Percentiles rank a stretch among this genome's conserved stretches.
phyloP scores from a whole-genome alignment of 192 early-diverging fungal genomes.

The Backusella tuberculispora region DNA sequence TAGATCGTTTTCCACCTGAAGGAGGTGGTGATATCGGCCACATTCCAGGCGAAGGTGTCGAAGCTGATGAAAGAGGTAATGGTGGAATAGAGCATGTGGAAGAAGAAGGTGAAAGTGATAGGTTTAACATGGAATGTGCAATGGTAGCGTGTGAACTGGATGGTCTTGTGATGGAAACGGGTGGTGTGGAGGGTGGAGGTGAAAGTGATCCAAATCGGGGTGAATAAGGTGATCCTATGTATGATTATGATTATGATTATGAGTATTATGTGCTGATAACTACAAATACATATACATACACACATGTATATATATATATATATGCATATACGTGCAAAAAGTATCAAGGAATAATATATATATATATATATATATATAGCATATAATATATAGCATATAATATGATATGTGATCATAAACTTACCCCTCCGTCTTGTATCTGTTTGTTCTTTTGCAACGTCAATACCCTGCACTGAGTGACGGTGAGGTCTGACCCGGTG shows the following conservation, averaged over 20 bases:
- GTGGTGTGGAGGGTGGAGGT: constrained; percentile 18
- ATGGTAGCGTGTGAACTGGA: constrained; percentile 26
- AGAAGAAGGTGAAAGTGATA: constrained; percentile 32
- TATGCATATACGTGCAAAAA: neutral
- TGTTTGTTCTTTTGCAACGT: constrained; percentile 40
- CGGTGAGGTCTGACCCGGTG: constrained; percentile 31
- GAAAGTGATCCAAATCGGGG: constrained; percentile 26
- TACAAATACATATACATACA: neutral
- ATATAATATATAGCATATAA: neutral
- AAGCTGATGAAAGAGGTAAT: constrained; percentile 2
- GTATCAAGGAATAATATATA: neutral
- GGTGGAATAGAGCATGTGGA: constrained; percentile 18
- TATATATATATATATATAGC: neutral
- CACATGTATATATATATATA: neutral
- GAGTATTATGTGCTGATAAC: too few species aligned
- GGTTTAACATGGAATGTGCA: constrained; percentile 37
- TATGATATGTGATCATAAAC: neutral
- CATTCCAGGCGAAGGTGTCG: constrained; percentile 23
- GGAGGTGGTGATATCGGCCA: constrained; percentile 19
- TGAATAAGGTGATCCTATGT: constrained; percentile 19
- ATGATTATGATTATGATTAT: neutral
- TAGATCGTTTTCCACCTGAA: neutral
- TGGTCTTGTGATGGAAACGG: constrained; percentile 24
- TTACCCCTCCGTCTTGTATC: constrained; percentile 30
- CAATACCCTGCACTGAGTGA: constrained; percentile 43